Evolutionary conservation across 176 grass and related monocot genomes (phyloP), one percentile per base, ranked within the genome.

Genomic region (Oryza longistaminata): DNA sequence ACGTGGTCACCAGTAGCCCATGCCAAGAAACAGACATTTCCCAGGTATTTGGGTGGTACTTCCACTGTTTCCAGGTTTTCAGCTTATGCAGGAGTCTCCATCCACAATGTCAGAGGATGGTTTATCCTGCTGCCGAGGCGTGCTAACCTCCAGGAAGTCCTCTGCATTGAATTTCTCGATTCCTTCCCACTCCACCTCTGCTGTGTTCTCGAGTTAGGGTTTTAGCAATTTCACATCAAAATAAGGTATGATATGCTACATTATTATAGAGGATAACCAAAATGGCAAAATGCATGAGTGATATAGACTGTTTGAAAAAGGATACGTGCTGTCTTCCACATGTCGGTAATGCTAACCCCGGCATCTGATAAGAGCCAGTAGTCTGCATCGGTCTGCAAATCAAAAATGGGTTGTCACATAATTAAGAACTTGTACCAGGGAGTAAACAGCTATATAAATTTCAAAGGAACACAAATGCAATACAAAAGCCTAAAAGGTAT

Each of bases 261-360:
- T 9, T 24, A 86, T 72, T 39, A 68, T 31, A 73, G 10, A 19
- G 35, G 10, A 55, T 55, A 73, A 43, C 34, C 10, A 40, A 81
- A 83, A 71, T 13, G 64, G 25, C 10, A 40, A 81, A 83, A 71
- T 13, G 64, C 45, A 74, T 7, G 15, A 50, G 66, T 48, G 45
- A 79, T 13, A 64, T 9, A 52, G 66, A 67, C 35, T 78, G 80
- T 75, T 64, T 69, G 19, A 86, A 5, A 81, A 29, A 97, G 93
- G 95, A 97, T 97, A 97, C 95, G 87, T 61, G 91, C 79, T 83
- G 87, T 85, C 70, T 95, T 92, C 95, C 95, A 98, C 85, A 95
- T 87, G 73, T 98, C 93, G 12, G 89, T 91, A 68, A 98, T 95
- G 85, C 93, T 95, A 88, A 93, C 91, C 68, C 89, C 95, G 29